Base-by-base conservation (phyloP, 371 early-diverging fungal species). In the Syncephalastrum racemosum region DNA sequence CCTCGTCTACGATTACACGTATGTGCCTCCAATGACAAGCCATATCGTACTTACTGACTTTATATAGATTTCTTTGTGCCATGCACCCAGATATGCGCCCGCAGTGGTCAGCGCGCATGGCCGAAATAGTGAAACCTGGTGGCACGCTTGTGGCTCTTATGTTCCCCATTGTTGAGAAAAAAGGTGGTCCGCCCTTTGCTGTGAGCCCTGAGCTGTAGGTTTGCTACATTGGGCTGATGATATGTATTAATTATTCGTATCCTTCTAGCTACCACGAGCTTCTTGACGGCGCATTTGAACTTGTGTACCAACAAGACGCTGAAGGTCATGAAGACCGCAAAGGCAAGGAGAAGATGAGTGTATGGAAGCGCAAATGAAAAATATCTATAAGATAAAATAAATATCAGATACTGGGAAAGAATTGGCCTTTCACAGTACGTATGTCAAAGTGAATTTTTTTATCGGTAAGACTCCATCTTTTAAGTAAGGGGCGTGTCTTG, bases 1-100 rank as follows among this genome's bases (percentile, higher is more conserved):
- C 60, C 73, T 93, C n/a, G 81, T 90, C 5, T 94, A 85, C 52
- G 94, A 94, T 63, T 92, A 92, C 68, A 92, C 93, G 82, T 86
- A 79, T 64, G 75, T 61, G 18, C 16, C 4, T 31, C 23, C 16
- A 53, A 31, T 14, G 3, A 19, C 23, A 19, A 42, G 36, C 36
- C 12, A 31, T 31, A 3, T 8, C 10, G 12, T 31, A 31, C 10
- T 8, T 12, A 31, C 10, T 31, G 10, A 10, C 36, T 31, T 19
- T 8, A 5, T 19, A 27, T 53, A 86, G 88, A 1, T 94, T 95
- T 64, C 73, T 95, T 19, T 94, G 95, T 60, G 93, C 94, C 4
- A 68, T 95, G 50, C 78, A 73, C n/a, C 92, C 90, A 13, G 59
- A 68, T 10, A 66, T 87, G 60, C 68, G 95, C 4, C 56, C 77